phyloP scores from a whole-genome alignment of 768 basidiomycete species.

The Tephrocybe rancida region DNA sequence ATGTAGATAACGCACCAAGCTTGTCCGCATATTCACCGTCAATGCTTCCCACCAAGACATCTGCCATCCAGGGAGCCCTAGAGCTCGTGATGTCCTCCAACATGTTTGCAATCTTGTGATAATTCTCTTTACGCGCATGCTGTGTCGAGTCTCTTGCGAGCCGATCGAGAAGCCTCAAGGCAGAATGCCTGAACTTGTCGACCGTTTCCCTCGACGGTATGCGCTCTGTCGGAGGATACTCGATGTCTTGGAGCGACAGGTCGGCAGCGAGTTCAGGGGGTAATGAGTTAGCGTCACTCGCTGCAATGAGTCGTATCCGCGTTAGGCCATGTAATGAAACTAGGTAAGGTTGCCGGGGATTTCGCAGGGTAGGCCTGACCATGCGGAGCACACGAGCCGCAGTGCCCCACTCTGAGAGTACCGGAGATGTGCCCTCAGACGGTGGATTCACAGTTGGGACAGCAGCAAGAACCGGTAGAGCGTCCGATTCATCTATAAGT shows the following conservation, averaged over 20 bases:
- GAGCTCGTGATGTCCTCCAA: slow-evolving; percentile 71
- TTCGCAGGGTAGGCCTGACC: slow-evolving; percentile 59
- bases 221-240: slow-evolving; percentile 48
- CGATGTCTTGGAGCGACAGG: slow-evolving; percentile 44
- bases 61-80: slow-evolving; percentile 74
- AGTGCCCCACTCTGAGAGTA: slow-evolving; percentile 60
- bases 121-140: slow-evolving; percentile 63
- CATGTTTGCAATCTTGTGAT: slow-evolving; percentile 68
- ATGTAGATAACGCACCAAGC: slow-evolving; percentile 49
- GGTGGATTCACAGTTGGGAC: slow-evolving; percentile 48
- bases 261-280: slow-evolving; percentile 27
- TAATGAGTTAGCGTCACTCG: slow-evolving; percentile 29
- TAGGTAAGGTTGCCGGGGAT: slow-evolving; percentile 61
- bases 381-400: slow-evolving; percentile 74
- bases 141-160: slow-evolving; percentile 53
- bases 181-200: slow-evolving; percentile 70
- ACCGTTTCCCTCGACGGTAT: slow-evolving; percentile 56
- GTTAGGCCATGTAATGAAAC: slow-evolving; percentile 75
- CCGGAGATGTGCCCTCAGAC: slow-evolving; percentile 18
- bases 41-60: slow-evolving; percentile 68
- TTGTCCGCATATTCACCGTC: slow-evolving; percentile 72
- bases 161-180: slow-evolving; percentile 66
- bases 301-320: slow-evolving; percentile 56
- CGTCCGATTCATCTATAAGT: slow-evolving; percentile 69
- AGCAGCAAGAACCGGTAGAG: slow-evolving; percentile 70